Conservation (phyloP, 2,329 filamentous ascomycete genomes). For the Alternaria panax region DNA sequence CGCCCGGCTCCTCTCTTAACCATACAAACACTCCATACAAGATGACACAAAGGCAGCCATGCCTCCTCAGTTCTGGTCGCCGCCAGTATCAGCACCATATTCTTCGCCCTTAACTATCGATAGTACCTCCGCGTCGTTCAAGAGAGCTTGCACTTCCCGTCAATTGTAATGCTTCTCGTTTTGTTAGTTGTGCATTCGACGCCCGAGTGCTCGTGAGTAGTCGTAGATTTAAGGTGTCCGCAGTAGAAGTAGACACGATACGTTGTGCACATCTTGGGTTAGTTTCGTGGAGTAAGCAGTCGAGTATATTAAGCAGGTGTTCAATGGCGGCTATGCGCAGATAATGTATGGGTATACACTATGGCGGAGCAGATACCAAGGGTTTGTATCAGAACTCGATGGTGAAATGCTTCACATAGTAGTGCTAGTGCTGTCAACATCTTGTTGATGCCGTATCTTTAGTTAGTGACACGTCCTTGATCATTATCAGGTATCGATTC, state of each 20-base stretch:
- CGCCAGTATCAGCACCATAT: background rate
- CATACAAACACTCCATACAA: background rate
- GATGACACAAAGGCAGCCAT: background rate
- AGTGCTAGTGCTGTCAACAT: background rate
- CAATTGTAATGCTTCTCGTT: background rate
- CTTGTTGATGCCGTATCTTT: background rate
- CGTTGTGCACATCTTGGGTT: background rate
- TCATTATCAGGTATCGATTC: background rate
- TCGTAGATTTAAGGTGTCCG: conserved; percentile 1
- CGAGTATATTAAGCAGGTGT: background rate
- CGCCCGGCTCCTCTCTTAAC: background rate
- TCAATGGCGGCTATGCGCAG: background rate
- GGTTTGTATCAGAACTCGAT: background rate
- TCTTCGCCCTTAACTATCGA: background rate
- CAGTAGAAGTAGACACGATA: conserved; percentile 5
- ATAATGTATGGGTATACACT: background rate
- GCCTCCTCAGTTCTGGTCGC: background rate
- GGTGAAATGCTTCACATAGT: background rate
- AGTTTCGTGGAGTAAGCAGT: background rate
- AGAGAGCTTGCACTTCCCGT: background rate
- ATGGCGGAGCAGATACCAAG: background rate
- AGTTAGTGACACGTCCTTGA: background rate
- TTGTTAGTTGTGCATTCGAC: background rate
- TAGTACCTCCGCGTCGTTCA: background rate
- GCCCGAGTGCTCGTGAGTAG: background rate